Base-by-base conservation (phyloP, 78 protist species). In the Isochrysis galbana region DNA sequence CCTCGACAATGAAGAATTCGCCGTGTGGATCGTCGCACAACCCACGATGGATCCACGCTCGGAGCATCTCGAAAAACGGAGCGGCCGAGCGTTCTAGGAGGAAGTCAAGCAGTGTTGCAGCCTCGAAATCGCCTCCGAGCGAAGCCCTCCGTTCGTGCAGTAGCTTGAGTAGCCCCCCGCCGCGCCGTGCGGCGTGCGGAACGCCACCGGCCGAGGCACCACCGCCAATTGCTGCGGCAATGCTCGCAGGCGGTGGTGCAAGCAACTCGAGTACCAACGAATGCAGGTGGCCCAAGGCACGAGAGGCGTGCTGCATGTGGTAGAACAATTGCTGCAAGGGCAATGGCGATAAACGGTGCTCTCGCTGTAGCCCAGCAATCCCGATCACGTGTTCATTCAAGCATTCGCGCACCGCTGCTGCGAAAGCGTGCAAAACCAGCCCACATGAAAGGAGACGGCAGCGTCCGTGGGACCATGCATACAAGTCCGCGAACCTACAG, bases 41-140 rank as follows among this genome's bases (percentile, higher is more conserved):
- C 29, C 98, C 98, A 32, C 41, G 77, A 54, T 89, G 86, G 4
- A 97, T 36, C 98, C 98, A 97, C 32, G 34, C 72, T 19, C 36
- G 41, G 5, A 97, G 89, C 95, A 95, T 92, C 41, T n/a, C 92
- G 87, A 96, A 89, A 87, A 91, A 94, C 36, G 98, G 98, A 61
- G 4, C 72, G 1, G 93, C n/a, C 42, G 97, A 61, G 10, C 69
- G 34, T 36, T 89, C 82, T 29, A 97, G 90, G 19, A 97, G 77
- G 72, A 44, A 90, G 29, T 22, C 38, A 51, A 67, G 90, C 29
- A 97, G 54, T 25, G 90, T 92, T 25, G 26, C 86, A 5, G 32
- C 42, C 22, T 42, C 22, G 32, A 14, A 4, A 36, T 92, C 94
- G 39, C 95, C 83, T 32, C 21, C 67, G 19, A 4, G 25, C 39